Evolutionary conservation across 176 grass and related monocot genomes (phyloP).

Genomic region (Oryza glaberrima): DNA sequence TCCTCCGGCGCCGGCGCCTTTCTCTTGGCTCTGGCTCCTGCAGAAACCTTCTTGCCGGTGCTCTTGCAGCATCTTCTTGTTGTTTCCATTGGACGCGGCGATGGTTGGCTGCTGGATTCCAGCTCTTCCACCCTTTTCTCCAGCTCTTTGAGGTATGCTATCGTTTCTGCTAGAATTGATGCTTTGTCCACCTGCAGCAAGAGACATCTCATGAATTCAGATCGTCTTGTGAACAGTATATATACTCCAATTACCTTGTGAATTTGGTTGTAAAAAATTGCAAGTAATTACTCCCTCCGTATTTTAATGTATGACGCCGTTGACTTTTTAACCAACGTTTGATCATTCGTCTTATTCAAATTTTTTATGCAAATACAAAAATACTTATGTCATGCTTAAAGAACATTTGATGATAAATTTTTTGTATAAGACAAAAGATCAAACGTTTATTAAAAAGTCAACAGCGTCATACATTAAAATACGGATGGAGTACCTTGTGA

Average conservation of each 20-base stretch:
- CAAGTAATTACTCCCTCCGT: not conserved
- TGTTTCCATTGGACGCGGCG: not conserved
- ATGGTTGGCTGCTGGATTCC: constrained; percentile 44
- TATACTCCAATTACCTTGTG: not conserved
- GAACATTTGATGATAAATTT: too few relatives aligned
- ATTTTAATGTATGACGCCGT: too few relatives aligned
- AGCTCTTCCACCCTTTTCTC: constrained; percentile 63
- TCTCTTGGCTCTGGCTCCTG: constrained; percentile 24
- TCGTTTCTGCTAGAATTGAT: constrained; percentile 77
- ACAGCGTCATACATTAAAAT: too few relatives aligned
- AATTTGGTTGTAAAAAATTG: not conserved
- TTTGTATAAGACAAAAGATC: too few relatives aligned
- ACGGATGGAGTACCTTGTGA: constrained; percentile 56
- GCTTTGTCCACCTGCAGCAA: constrained; percentile 72
- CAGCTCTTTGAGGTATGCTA: constrained; percentile 76
- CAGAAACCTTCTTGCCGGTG: constrained; percentile 12
- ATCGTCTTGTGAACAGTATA: too few relatives aligned
- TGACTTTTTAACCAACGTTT: too few relatives aligned
- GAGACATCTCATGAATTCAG: not conserved
- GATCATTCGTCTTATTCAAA: too few relatives aligned
- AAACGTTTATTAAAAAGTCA: too few relatives aligned
- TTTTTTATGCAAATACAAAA: too few relatives aligned
- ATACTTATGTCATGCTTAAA: too few relatives aligned
- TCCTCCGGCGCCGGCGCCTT: constrained; percentile 27
- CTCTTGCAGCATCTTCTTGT: constrained; percentile 18